Conservation (phyloP, 768 basidiomycete genomes). For the Cubamyces lactineus region DNA sequence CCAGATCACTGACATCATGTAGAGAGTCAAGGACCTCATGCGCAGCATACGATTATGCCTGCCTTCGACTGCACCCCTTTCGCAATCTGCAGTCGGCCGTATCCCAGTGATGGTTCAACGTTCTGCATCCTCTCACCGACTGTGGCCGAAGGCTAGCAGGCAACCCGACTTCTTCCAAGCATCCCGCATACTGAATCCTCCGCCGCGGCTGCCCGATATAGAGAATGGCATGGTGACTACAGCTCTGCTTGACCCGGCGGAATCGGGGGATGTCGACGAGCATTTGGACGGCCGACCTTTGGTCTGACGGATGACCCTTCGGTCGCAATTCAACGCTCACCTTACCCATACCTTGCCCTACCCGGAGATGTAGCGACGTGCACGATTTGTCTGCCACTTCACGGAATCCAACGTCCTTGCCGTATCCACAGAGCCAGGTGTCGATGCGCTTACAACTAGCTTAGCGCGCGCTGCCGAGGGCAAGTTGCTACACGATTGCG, state of each 20-base stretch:
- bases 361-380: constrained; percentile 75
- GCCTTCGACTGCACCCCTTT: background rate
- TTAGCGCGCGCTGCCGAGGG: no score
- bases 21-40: background rate
- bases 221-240: background rate
- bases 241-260: background rate
- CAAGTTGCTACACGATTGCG: no score
- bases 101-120: background rate
- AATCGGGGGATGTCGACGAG: background rate
- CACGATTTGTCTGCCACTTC: constrained; percentile 85
- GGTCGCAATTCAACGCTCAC: no score
- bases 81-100: background rate
- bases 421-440: no score
- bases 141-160: background rate
- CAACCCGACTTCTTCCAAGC: background rate
- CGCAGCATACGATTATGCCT: background rate
- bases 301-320: background rate
- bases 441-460: no score
- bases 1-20: no score
- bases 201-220: background rate
- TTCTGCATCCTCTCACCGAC: background rate
- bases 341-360: no score
- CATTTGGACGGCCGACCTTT: background rate
- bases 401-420: constrained; percentile 35
- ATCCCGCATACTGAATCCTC: background rate